A percentile compares a stretch with the other conserved stretches of the same genome.
Conservation (phyloP, 768 basidiomycete genomes). For the Podaxis carcinomalis region DNA sequence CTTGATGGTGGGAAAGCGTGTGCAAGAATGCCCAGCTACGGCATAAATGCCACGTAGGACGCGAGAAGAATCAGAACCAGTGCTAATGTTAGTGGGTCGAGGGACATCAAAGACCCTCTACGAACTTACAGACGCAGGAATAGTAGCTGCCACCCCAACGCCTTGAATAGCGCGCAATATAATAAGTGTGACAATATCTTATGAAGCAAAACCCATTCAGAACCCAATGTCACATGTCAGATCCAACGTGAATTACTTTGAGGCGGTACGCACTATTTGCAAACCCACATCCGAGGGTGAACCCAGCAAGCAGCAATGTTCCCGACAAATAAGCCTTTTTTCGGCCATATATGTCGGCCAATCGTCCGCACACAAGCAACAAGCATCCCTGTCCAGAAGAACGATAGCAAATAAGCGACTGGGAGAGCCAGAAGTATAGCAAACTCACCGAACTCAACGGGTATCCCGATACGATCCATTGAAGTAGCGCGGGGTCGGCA, state of each 20-base stretch:
- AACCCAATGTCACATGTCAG: constrained; percentile 28
- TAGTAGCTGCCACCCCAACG: constrained; percentile 69
- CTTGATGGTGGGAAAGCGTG: constrained; percentile 65
- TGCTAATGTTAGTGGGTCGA: not conserved
- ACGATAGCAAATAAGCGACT: not conserved
- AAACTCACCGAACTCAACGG: constrained; percentile 53
- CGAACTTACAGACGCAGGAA: constrained; percentile 62
- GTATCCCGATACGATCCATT: constrained; percentile 68
- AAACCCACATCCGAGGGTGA: constrained; percentile 65
- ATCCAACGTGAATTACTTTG: not conserved
- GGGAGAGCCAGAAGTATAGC: not conserved
- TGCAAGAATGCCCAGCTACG: constrained; percentile 77
- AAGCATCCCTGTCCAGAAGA: constrained; percentile 57
- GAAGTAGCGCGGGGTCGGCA: constrained; percentile 47
- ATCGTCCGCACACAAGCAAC: constrained; percentile 67
- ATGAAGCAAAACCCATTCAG: not conserved
- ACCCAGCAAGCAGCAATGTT: constrained; percentile 44
- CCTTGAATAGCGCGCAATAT: constrained; percentile 74
- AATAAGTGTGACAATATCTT: constrained; percentile 67
- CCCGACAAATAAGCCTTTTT: constrained; percentile 66
- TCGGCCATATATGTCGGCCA: constrained; percentile 78
- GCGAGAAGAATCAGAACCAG: not conserved
- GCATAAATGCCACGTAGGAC: not conserved
- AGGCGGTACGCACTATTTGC: constrained; percentile 33
- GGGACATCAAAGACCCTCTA: not conserved